Evolutionary conservation across 148 eudicot species (phyloP).

Genomic region (Camellia sinensis): DNA sequence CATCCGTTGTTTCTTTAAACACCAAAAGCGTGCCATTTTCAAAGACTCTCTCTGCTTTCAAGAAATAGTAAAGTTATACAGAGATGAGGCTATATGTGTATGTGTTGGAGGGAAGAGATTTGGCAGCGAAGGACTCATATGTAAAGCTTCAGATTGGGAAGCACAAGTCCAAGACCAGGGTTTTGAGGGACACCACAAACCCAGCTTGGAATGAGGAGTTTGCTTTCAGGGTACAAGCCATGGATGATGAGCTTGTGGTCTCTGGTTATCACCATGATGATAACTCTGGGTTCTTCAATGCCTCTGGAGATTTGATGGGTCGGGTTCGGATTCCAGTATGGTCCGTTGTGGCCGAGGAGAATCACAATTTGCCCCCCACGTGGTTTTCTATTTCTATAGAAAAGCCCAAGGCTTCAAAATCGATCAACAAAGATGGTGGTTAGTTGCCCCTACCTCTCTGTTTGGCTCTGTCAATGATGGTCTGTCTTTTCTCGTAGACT

Average conservation of each 20-base stretch:
- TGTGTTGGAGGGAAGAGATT: constrained; percentile 62
- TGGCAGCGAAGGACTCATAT: constrained; percentile 44
- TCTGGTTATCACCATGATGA: constrained; percentile 51
- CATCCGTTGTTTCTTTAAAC: background rate
- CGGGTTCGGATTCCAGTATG: constrained; percentile 59
- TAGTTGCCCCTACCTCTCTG: constrained; percentile 4
- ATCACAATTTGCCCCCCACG: constrained; percentile 56
- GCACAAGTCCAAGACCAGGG: constrained; percentile 61
- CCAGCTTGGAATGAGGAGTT: constrained; percentile 95
- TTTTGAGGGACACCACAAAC: constrained; percentile 39
- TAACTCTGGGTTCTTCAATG: constrained; percentile 39
- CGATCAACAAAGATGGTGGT: constrained; percentile 44
- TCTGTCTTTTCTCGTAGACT: background rate
- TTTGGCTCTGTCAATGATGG: background rate
- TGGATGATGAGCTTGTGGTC: constrained; percentile 60
- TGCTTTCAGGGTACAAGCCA: constrained; percentile 64
- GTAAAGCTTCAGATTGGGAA: constrained; percentile 75
- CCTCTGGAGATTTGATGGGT: constrained; percentile 60
- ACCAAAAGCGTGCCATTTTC: background rate
- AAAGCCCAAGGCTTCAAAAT: constrained; percentile 42
- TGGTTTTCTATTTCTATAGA: constrained; percentile 72
- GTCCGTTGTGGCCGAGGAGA: constrained; percentile 47
- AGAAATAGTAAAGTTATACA: background rate
- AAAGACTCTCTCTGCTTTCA: background rate
- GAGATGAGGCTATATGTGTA: constrained; percentile 71